These are phyloP conservation scores for Pseudopithomyces chartarum DNA, from an alignment of 2,329 filamentous ascomycete genomes.

Conservation along the genomic window DNA sequence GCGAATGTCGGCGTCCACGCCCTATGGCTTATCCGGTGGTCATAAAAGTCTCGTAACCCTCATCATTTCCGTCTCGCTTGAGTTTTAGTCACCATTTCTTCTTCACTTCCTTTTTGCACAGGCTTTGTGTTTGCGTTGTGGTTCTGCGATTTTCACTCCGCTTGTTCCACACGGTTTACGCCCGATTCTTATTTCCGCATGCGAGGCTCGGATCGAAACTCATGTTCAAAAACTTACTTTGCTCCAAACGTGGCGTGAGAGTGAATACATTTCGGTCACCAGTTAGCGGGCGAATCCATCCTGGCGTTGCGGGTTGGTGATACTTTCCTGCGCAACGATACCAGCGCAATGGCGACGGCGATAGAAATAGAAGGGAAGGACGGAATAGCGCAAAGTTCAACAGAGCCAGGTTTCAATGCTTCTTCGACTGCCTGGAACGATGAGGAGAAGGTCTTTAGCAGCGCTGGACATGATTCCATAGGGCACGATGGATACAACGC, in stretches of 20 bases:
- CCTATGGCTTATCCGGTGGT: background rate
- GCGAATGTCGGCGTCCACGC: constrained; percentile 1
- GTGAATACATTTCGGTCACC: too few relatives aligned
- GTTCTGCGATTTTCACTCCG: background rate
- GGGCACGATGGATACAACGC: constrained; percentile 8
- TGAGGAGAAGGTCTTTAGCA: background rate
- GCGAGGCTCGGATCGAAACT: background rate
- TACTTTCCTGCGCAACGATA: background rate
- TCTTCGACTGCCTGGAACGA: background rate
- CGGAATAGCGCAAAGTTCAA: background rate
- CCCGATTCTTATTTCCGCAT: background rate
- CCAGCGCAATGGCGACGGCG: background rate
- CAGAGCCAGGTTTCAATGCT: background rate
- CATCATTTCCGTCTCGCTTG: background rate
- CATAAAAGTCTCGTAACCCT: constrained; percentile 1
- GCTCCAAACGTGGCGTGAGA: background rate
- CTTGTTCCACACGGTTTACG: background rate
- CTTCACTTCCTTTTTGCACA: background rate
- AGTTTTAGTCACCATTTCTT: background rate
- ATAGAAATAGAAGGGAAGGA: background rate
- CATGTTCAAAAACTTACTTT: background rate
- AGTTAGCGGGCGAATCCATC: background rate
- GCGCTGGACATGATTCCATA: constrained; percentile 2
- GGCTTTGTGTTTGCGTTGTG: too few relatives aligned
- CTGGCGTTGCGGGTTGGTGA: background rate